Evolutionary conservation across 2,329 filamentous ascomycete genomes (phyloP).

Genomic region (Lachnellula occidentalis): DNA sequence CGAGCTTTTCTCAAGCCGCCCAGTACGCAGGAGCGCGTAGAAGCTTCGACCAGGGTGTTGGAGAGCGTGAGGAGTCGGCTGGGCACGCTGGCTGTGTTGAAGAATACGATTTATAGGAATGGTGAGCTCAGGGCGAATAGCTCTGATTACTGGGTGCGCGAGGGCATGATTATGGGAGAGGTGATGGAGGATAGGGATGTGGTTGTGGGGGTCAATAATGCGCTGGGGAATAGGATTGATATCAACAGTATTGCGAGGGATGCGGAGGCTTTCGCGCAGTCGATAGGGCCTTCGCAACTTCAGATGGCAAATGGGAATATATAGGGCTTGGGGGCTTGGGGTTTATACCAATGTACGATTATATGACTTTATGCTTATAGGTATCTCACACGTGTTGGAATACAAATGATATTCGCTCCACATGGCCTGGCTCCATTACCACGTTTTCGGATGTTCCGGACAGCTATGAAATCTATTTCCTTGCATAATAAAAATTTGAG

Average conservation of each 20-base stretch:
- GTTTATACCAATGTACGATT: background rate
- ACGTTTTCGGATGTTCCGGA: no score
- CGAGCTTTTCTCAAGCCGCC: slow-evolving; percentile 65
- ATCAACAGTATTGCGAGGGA: slow-evolving; percentile 55
- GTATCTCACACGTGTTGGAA: no score
- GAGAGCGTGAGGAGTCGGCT: slow-evolving; percentile 60
- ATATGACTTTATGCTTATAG: background rate
- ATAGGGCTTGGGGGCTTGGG: background rate
- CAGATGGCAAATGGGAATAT: background rate
- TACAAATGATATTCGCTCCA: no score
- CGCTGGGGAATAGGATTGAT: slow-evolving; percentile 58
- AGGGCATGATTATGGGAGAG: slow-evolving; percentile 65
- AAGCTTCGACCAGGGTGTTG: slow-evolving; percentile 51
- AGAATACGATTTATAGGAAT: slow-evolving; percentile 76
- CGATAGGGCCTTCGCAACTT: slow-evolving; percentile 28
- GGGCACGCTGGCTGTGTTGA: slow-evolving; percentile 66
- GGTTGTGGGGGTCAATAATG: slow-evolving; percentile 63
- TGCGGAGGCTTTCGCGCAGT: slow-evolving; percentile 55
- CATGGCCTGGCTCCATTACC: no score
- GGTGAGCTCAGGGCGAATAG: slow-evolving; percentile 59
- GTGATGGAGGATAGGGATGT: slow-evolving; percentile 77
- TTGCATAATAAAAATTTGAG: no score
- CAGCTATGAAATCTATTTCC: no score
- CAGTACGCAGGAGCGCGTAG: slow-evolving; percentile 60
- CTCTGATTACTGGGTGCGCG: slow-evolving; percentile 74